Base-by-base conservation (phyloP, 306 rosid species). In the Calophaca sinica region DNA sequence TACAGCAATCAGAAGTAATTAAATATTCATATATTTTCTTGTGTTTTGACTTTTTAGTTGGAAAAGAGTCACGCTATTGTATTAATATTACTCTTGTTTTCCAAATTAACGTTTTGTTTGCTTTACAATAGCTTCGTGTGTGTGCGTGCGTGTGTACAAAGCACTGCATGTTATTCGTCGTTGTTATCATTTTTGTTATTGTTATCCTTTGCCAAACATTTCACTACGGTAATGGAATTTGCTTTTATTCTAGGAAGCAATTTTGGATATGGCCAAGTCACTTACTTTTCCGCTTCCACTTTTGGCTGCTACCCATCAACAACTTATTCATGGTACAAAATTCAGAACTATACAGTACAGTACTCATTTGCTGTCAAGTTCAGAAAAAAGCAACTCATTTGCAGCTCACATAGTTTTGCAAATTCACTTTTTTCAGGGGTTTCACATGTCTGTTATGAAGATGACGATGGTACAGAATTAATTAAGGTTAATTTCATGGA, bases 251-350 rank as follows among this genome's bases (percentile, higher is more conserved):
- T 57, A 94, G 98, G 91, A 87, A 73, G 54, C 72, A 79, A 74
- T 94, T 80, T 78, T 94, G 93, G 89, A 82, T 83, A 74, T 73
- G 83, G 91, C 96, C 62, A 91, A 91, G 85, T 86, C 88, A n/a
- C 86, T 87, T 58, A 64, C 86, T 15, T 94, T 91, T 86, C 98
- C 98, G 68, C 93, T 89, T 78, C 98, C 89, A 14, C 94, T 94
- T 65, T 80, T 91, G 87, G 94, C 98, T 70, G 79, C 86, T 78
- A 78, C 91, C 73, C 88, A 87, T 87, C 98, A 91, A 68, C 98
- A 91, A 80, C 88, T 91, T 80, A 76, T 89, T 73, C 90, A 86
- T 62, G 98, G 98, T 94, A 89, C 44, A 53, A 55, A 65, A 14
- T 20, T 75, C 44, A 66, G 69, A 49, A 70, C 57, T 61, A 60